Evolutionary conservation across 441 rosid species (phyloP).

Genomic region (Hura crepitans): DNA sequence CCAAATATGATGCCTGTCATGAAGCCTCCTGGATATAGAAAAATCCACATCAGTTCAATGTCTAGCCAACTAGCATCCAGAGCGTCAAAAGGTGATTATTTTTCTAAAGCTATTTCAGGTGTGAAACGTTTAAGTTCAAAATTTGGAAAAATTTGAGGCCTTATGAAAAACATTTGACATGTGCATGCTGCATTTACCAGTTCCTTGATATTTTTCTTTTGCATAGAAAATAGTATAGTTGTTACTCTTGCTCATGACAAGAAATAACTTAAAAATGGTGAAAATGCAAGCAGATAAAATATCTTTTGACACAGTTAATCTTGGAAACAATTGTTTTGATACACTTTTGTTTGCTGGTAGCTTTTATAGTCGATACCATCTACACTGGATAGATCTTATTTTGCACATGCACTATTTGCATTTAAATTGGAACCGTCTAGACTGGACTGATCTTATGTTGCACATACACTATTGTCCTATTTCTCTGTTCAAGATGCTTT

Average conservation of each 20-base stretch:
- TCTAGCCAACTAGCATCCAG: constrained; percentile 18
- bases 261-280: not conserved
- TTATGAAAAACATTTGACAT: not conserved
- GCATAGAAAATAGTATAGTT: not conserved
- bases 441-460: no score
- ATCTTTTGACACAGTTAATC: no score
- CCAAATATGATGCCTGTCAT: constrained; percentile 19
- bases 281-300: no score
- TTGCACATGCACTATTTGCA: not conserved
- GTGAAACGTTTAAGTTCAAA: constrained; percentile 1
- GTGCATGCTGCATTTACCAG: not conserved
- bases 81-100: constrained; percentile 38
- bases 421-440: no score
- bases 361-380: not conserved
- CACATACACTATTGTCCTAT: no score
- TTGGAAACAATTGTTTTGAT: no score
- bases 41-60: constrained; percentile 23
- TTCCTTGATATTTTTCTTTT: not conserved
- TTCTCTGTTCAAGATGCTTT: no score
- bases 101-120: constrained; percentile 5
- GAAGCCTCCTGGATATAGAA: constrained; percentile 26
- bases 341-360: not conserved
- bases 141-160: not conserved
- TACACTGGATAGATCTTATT: not conserved
- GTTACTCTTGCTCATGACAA: constrained; percentile 1